phyloP scores from a whole-genome alignment of 805 yeast genomes.

The Candida peoriensis region DNA sequence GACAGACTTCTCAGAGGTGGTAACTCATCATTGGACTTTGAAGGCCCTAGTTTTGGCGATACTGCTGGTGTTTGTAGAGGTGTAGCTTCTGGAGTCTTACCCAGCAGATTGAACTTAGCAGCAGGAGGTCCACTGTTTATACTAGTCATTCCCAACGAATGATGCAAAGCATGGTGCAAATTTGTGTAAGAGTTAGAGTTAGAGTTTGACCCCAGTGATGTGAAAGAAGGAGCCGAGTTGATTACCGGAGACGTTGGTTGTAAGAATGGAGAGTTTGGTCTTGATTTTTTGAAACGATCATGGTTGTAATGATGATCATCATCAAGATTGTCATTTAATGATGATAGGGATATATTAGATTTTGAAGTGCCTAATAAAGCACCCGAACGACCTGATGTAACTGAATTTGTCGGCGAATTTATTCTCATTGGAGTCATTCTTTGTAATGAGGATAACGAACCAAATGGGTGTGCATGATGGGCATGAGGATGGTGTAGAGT shows the following conservation, averaged over 20 bases:
- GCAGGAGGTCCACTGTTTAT: conserved; percentile 6
- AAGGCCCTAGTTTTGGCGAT: conserved; percentile 20
- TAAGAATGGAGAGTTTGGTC: conserved; percentile 31
- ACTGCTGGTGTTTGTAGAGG: conserved; percentile 25
- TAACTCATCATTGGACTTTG: conserved; percentile 15
- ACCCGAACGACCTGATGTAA: conserved; percentile 11
- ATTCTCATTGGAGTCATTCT: conserved; percentile 54
- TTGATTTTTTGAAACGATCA: conserved; percentile 31
- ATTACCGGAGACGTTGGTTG: conserved; percentile 17
- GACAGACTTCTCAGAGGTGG: conserved; percentile 25
- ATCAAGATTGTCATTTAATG: conserved; percentile 33
- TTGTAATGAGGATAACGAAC: conserved; percentile 47
- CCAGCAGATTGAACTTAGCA: conserved; percentile 14
- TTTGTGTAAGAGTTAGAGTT: conserved; percentile 21
- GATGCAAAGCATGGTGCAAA: conserved; percentile 18
- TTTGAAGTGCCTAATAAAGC: conserved; percentile 20
- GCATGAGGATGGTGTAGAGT: conserved; percentile 16
- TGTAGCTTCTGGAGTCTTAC: conserved; percentile 26
- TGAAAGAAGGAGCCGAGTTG: conserved; percentile 7
- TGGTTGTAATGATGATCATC: conserved; percentile 32
- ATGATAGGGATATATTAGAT: conserved; percentile 23
- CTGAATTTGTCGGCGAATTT: conserved; percentile 19
- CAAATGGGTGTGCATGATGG: conserved; percentile 27
- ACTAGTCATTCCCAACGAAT: conserved; percentile 18
- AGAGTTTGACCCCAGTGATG: conserved; percentile 8